Evolutionary conservation across 2,329 filamentous ascomycete species (phyloP), one percentile per base, ranked within the genome.

Genomic region (Colletotrichum spaethianum): DNA sequence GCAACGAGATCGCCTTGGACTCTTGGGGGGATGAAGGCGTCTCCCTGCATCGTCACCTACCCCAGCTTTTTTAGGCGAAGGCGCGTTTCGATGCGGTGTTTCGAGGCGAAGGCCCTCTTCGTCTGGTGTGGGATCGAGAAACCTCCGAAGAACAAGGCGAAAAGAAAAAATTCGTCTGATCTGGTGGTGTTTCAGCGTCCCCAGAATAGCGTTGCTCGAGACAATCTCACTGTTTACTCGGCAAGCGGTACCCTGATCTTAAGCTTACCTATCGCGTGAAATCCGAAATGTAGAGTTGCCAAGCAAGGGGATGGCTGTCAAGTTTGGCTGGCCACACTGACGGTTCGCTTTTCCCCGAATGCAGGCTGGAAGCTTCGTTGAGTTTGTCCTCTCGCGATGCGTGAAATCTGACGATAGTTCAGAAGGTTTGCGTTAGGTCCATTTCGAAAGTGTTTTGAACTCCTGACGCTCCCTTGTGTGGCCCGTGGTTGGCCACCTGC

Each of bases 301-400:
- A 38, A 68, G 53, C 52, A 40, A 64, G 59, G 65, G 53, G 7
- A 59, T 60, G 65, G 65, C 9, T 53, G 70, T n/a, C 65, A 55
- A 4, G 20, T 36, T 28, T 40, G 18, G 46, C 36, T 26, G 31
- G 40, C 33, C 44, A 8, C 40, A 53, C 31, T 36, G 20, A 16
- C 65, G 38, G 33, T 70, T 72, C 65, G 60, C 69, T 53, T n/a
- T 63, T 52, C 28, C 70, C 64, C 59, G 69, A 20, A 72, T 68
- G 57, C 64, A 69, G 28, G 59, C 38, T 40, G 44, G 38, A 69
- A 59, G 65, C 60, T 72, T 70, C 59, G 44, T 38, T 3, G 50
- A 55, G 36, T 42, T 52, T 69, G 53, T 23, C 14, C 36, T 64
- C 60, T 60, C 42, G 20, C 31, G 38, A 67, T 59, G 26, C 53